A percentile compares a stretch with the other conserved stretches of the same genome.
Conservation (phyloP, 768 basidiomycete genomes). For the Suillus subalutaceus region DNA sequence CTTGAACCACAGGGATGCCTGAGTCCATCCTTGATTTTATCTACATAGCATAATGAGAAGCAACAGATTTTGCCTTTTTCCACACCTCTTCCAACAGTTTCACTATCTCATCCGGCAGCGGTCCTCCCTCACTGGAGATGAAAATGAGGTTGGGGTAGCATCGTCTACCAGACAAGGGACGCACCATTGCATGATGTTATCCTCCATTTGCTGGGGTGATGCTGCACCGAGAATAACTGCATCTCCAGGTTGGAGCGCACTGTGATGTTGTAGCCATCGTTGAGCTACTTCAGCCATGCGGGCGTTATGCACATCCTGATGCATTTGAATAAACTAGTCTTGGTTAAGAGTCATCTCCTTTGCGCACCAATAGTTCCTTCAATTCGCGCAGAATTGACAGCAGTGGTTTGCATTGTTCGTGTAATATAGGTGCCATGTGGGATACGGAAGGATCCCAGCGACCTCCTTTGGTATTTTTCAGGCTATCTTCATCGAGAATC, state of each 20-base stretch:
- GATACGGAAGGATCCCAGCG: conserved; percentile 22
- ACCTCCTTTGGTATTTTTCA: conserved; percentile 15
- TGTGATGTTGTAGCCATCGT: conserved; percentile 24
- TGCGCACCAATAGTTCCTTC: conserved; percentile 17
- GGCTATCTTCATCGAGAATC: conserved; percentile 16
- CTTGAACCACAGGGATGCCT: no score
- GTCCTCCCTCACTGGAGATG: conserved; percentile 20
- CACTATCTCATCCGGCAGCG: conserved; percentile 18
- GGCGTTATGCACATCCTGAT: conserved; percentile 17
- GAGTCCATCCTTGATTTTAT: not conserved
- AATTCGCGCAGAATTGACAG: conserved; percentile 17
- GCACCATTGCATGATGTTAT: conserved; percentile 17
- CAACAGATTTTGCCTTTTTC: conserved; percentile 11
- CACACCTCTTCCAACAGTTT: conserved; percentile 17
- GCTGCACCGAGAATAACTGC: conserved; percentile 42
- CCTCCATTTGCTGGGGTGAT: conserved; percentile 39
- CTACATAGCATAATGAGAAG: conserved; percentile 15
- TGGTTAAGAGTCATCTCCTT: not conserved
- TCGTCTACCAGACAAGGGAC: conserved; percentile 9
- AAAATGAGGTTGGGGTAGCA: not conserved
- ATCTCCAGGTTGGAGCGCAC: conserved; percentile 23
- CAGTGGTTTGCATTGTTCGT: conserved; percentile 16
- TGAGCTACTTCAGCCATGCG: conserved; percentile 15
- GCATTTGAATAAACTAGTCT: not conserved
- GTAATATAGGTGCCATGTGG: conserved; percentile 14